phyloP scores from a whole-genome alignment of 257 asterid genomes.

The Perilla frutescens region DNA sequence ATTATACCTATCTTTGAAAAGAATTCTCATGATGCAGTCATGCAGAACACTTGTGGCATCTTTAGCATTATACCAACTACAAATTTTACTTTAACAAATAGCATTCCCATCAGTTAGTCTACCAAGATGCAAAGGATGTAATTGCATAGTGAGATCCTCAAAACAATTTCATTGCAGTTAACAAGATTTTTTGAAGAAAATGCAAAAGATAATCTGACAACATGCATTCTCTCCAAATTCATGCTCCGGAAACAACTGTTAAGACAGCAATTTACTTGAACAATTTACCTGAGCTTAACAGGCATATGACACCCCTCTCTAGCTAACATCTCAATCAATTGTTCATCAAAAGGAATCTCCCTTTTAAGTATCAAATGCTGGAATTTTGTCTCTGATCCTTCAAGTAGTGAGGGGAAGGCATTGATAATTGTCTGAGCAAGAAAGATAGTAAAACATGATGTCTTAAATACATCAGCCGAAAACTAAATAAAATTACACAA shows the following conservation, averaged over 20 bases:
- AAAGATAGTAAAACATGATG: conserved; percentile 19
- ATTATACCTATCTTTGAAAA: background rate
- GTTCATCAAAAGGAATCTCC: conserved; percentile 67
- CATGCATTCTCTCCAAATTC: conserved; percentile 30
- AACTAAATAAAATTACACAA: conserved; percentile 2
- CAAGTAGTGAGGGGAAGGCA: conserved; percentile 74
- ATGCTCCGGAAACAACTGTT: conserved; percentile 15
- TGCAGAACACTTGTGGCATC: conserved; percentile 21
- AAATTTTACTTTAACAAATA: background rate
- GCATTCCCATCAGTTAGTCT: background rate
- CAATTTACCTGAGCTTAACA: conserved; percentile 65
- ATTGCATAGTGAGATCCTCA: conserved; percentile 2
- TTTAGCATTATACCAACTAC: background rate
- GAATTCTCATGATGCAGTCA: background rate
- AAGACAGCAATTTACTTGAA: conserved; percentile 31
- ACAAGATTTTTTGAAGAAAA: conserved; percentile 3
- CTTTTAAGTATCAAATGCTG: conserved; percentile 53
- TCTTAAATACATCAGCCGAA: conserved; percentile 13
- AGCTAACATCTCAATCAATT: conserved; percentile 69
- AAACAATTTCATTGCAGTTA: background rate
- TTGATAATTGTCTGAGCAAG: conserved; percentile 65
- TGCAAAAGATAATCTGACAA: conserved; percentile 6
- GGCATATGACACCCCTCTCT: conserved; percentile 60
- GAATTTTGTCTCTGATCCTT: conserved; percentile 70
- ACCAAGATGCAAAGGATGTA: conserved; percentile 22